Base-by-base conservation (phyloP, 768 basidiomycete species). In the Boletus sp. region DNA sequence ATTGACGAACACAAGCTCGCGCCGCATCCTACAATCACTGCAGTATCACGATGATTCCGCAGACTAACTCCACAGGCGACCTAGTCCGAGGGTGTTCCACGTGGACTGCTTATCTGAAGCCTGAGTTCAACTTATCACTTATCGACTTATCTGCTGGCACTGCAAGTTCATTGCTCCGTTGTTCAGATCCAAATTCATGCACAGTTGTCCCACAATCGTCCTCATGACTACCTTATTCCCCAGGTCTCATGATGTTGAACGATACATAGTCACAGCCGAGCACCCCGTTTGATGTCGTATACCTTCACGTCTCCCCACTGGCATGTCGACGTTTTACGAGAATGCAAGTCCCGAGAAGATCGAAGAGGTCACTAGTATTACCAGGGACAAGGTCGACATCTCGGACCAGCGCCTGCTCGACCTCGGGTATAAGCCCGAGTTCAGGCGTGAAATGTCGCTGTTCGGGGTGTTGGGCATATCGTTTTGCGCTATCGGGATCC, bases 381-480 rank as follows among this genome's bases (percentile, higher is more conserved):
- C 46, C 7, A 58, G 36, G 20, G 60, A 49, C 36, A 40, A 59
- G 36, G 52, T 33, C 1, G 57, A 57, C 28, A 18, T 32, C 39
- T 69, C 65, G 20, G 78, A 84, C 68, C 67, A 73, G 58, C 75
- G 79, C 30, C 70, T 81, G 50, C 72, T 76, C 45, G 78, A 81
- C 42, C 76, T 84, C 17, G 83, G 82, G 10, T 83, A 84, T 64
- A 78, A 76, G 61, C 75, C 77, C 49, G 79, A 83, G 59, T 84
- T 83, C 64, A 72, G 78, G n/a, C 75, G 83, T 32, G 81, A 83
- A 62, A 83, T 85, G 80, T 81, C 81, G 12, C 69, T 82, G 35
- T 83, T 80, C 51, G 82, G 83, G 24, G 83, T 85, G 35, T 71
- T 83, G 45, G 82, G 83, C 17, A 79, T 84, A 65, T 83, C 81